Evolutionary conservation across 352 stramenopile species (phyloP), one percentile per base, ranked within the genome.

Genomic region (Hyaloperonospora brassicae): DNA sequence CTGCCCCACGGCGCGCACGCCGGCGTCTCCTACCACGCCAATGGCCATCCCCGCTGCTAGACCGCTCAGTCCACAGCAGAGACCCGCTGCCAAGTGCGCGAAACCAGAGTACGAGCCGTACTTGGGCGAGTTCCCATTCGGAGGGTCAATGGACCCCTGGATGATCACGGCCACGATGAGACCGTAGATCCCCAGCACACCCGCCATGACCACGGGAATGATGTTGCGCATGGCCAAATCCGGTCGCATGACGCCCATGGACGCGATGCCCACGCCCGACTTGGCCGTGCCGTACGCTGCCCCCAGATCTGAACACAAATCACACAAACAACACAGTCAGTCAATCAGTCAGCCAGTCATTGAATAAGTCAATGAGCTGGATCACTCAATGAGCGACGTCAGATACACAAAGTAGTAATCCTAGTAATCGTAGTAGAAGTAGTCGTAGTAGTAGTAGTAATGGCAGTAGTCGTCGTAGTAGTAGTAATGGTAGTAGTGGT

Each of bases 151-250:
- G 22, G 87, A 96, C 68, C 87, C 87, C 68, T 95, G 86, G 52
- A 96, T 95, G 70, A 97, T 97, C 27, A 98, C 89, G 44, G 91
- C 84, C 52, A 97, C 93, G 63, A 97, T 98, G 38, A 97, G 76
- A 57, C 93, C 95, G 72, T 98, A 98, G 68, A 98, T 98, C 62
- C 91, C 93, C 58, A 98, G 76, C 52, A 98, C 92, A 91, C 95
- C 95, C 56, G 96, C 95, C 96, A 98, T 98, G 71, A 99, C 93
- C 40, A 98, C 95, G 60, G 96, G 96, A 74, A 99, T 98, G 61
- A 98, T 98, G 79, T 98, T 99, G 61, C 93, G 81, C 94, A 99
- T 98, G 11, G 98, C 95, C 47, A 97, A 66, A 45, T 95, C 89
- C 21, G 96, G 96, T 68, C 97, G 97, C 87, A 97, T 96, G 12